Percentiles rank a stretch among this genome's conserved stretches.
phyloP scores from a whole-genome alignment of 192 early-diverging fungal species.

The Coemansia sp. region DNA sequence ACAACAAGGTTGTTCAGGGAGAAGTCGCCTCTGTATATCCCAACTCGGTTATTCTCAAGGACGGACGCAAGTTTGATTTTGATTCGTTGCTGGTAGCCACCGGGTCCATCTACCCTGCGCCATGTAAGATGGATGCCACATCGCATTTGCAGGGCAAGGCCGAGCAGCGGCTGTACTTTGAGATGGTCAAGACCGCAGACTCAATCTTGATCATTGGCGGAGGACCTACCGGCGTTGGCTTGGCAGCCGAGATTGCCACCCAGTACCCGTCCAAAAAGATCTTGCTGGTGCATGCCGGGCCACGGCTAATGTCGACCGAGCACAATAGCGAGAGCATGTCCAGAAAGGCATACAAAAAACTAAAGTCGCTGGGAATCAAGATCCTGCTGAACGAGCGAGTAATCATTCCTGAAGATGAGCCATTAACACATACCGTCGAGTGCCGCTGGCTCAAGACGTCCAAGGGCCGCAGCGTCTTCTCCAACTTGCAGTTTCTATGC shows the following conservation, averaged over 20 bases:
- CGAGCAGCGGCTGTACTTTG: slow-evolving; percentile 37
- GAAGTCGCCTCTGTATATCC: slow-evolving; percentile 46
- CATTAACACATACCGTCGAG: slow-evolving; percentile 30
- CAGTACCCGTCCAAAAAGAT: slow-evolving; percentile 43
- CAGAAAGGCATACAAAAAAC: slow-evolving; percentile 55
- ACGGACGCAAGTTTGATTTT: slow-evolving; percentile 49
- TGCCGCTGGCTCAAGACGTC: slow-evolving; percentile 50
- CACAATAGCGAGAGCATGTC: slow-evolving; percentile 51
- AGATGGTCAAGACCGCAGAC: slow-evolving; percentile 58
- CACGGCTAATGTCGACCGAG: slow-evolving; percentile 42
- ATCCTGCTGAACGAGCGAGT: slow-evolving; percentile 60
- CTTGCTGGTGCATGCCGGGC: slow-evolving; percentile 33
- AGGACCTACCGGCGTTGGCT: slow-evolving; percentile 73
- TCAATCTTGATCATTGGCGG: slow-evolving; percentile 69
- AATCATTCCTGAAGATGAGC: slow-evolving; percentile 61
- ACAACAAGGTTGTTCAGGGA: slow-evolving; percentile 51
- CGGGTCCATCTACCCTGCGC: slow-evolving; percentile 50
- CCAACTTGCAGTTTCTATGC: slow-evolving; percentile 63
- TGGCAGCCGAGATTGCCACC: slow-evolving; percentile 67
- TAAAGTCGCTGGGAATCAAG: slow-evolving; percentile 53
- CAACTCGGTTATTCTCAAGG: slow-evolving; percentile 47
- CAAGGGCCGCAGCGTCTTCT: slow-evolving; percentile 46
- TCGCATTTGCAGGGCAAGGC: slow-evolving; percentile 36
- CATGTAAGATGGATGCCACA: slow-evolving; percentile 48
- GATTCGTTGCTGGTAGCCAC: slow-evolving; percentile 52